Evolutionary conservation across 176 grass and related monocot species (phyloP).

Genomic region (Aegilops speltoides): DNA sequence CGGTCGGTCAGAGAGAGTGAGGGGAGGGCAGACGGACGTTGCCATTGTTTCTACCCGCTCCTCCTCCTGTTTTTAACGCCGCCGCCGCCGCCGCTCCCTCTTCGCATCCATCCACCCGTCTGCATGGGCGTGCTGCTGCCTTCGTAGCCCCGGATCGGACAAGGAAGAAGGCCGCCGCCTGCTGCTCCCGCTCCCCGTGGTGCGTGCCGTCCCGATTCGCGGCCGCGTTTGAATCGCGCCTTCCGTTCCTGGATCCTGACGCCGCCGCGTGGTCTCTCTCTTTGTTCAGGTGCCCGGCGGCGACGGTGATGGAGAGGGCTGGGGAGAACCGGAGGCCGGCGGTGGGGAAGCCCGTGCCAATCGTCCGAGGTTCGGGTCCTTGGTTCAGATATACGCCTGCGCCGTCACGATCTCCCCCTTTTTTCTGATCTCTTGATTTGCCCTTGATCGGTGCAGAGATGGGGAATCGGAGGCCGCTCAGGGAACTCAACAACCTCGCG

Average conservation of each 20-base stretch:
- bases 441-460: constrained; percentile 40
- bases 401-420: neutral
- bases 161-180: neutral
- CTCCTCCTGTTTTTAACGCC: constrained; percentile 23
- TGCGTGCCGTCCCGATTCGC: neutral
- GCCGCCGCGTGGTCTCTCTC: neutral
- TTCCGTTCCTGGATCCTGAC: constrained; percentile 21
- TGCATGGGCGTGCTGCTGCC: constrained; percentile 9
- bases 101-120: neutral
- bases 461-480: constrained; percentile 62
- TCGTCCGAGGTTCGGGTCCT: constrained; percentile 40
- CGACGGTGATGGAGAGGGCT: constrained; percentile 50
- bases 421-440: constrained; percentile 10
- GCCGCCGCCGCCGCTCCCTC: neutral
- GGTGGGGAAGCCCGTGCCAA: constrained; percentile 8
- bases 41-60: neutral
- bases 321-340: constrained; percentile 48
- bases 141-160: constrained; percentile 16
- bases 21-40: constrained; percentile 25
- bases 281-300: constrained; percentile 26
- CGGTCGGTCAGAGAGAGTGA: neutral
- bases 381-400: neutral
- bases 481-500: constrained; percentile 67
- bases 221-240: neutral
- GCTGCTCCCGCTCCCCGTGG: neutral